Conservation (phyloP, 192 early-diverging fungal genomes). For the Umbelopsis isabellina region DNA sequence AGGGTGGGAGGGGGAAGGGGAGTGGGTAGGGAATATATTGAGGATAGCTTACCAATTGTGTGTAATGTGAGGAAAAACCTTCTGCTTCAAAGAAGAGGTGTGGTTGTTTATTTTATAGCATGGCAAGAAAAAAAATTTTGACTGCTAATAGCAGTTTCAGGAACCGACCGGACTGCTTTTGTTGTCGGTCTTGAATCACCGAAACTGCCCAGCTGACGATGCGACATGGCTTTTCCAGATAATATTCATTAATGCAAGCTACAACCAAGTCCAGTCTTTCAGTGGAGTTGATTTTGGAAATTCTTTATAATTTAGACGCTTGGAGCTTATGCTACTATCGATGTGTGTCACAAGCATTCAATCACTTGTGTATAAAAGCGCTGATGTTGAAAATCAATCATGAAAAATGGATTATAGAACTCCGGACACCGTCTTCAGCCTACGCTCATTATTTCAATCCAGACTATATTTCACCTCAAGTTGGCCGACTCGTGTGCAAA, state of each 20-base stretch:
- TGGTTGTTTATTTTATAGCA: slow-evolving; percentile 18
- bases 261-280: slow-evolving; percentile 3
- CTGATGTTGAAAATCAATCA: slow-evolving; percentile 10
- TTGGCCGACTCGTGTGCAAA: background rate
- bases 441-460: slow-evolving; percentile 19
- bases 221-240: background rate
- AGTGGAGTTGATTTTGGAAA: slow-evolving; percentile 7
- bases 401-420: slow-evolving; percentile 12
- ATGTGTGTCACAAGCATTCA: background rate
- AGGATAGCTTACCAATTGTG: slow-evolving; percentile 10
- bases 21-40: background rate
- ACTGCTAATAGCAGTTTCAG: slow-evolving; percentile 11
- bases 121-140: slow-evolving; percentile 15
- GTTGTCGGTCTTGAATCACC: background rate
- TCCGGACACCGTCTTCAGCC: slow-evolving; percentile 16
- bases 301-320: slow-evolving; percentile 10
- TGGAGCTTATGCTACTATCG: slow-evolving; percentile 7
- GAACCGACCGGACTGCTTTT: background rate
- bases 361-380: slow-evolving; percentile 12
- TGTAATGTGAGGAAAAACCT: background rate
- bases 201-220: background rate
- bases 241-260: background rate
- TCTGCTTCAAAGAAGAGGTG: background rate
- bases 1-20: background rate
- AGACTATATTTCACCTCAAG: slow-evolving; percentile 14